A percentile compares a stretch with the other conserved stretches of the same genome.
Evolutionary conservation across 306 rosid species (phyloP).

Genomic region (Cicer chorassanicum): DNA sequence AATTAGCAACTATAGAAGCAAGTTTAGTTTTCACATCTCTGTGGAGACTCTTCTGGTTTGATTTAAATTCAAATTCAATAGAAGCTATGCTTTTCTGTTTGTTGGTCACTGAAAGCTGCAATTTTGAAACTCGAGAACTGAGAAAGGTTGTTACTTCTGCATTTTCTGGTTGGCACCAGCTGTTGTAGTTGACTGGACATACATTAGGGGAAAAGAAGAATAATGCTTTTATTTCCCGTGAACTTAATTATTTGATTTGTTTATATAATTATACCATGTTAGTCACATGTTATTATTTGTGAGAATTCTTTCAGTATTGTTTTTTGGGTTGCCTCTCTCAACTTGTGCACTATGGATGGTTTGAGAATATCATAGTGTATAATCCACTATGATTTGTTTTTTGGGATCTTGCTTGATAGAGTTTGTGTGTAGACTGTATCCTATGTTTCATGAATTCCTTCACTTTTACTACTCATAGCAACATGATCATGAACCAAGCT

Average conservation of each 20-base stretch:
- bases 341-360: constrained; percentile 34
- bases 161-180: constrained; percentile 42
- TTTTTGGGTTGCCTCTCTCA: constrained; percentile 31
- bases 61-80: constrained; percentile 41
- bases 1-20: constrained; percentile 44
- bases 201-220: constrained; percentile 34
- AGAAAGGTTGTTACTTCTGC: constrained; percentile 17
- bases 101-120: constrained; percentile 36
- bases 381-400: constrained; percentile 3
- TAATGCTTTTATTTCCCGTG: constrained; percentile 29
- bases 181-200: constrained; percentile 21
- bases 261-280: constrained; percentile 11
- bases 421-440: not conserved
- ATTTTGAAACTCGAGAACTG: constrained; percentile 15
- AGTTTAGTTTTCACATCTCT: constrained; percentile 27
- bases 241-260: constrained; percentile 39
- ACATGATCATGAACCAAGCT: constrained; percentile 42
- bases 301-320: constrained; percentile 39
- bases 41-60: constrained; percentile 16
- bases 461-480: not conserved
- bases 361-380: constrained; percentile 14
- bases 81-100: constrained; percentile 28
- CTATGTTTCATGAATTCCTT: constrained; percentile 22
- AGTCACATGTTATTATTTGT: not conserved
- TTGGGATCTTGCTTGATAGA: constrained; percentile 26